Conservation (phyloP, 1,284 basidiomycete species). For the Austroboletus olivaceoglutinosus region DNA sequence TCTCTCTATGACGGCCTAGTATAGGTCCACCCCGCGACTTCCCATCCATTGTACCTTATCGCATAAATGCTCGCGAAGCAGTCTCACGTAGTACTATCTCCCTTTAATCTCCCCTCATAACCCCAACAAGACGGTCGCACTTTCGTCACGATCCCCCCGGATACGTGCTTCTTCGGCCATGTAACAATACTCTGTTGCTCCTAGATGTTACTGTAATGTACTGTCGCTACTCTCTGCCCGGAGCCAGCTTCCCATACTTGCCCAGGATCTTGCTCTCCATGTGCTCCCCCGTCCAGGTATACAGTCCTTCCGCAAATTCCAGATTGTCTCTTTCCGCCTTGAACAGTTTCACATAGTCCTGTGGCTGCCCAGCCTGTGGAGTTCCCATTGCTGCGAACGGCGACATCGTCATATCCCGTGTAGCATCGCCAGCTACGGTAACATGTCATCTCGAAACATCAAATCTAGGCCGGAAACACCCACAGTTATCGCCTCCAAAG, state of each 20-base stretch:
- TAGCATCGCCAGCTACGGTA: slow-evolving; percentile 68
- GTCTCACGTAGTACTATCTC: slow-evolving; percentile 27
- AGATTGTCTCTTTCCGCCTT: slow-evolving; percentile 93
- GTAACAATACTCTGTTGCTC: slow-evolving; percentile 24
- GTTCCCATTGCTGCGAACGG: slow-evolving; percentile 67
- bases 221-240: slow-evolving; percentile 21
- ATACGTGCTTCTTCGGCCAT: slow-evolving; percentile 29
- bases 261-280: slow-evolving; percentile 76
- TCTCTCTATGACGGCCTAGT: slow-evolving; percentile 79
- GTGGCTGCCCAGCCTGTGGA: slow-evolving; percentile 55
- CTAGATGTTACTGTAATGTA: slow-evolving; percentile 25
- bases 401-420: slow-evolving; percentile 69
- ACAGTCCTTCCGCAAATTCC: slow-evolving; percentile 83
- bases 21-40: slow-evolving; percentile 33
- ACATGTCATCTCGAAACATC: slow-evolving; percentile 13
- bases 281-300: slow-evolving; percentile 77
- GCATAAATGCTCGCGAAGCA: slow-evolving; percentile 23
- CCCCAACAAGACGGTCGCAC: slow-evolving; percentile 12
- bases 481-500: slow-evolving; percentile 89
- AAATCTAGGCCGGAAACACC: slow-evolving; percentile 31
- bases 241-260: slow-evolving; percentile 62
- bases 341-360: slow-evolving; percentile 90
- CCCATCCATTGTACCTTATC: slow-evolving; percentile 22
- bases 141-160: slow-evolving; percentile 17
- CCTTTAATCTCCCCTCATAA: slow-evolving; percentile 23